Evolutionary conservation across 306 rosid species (phyloP), one percentile per base, ranked within the genome.

Genomic region (Pyrus pyrifolia): DNA sequence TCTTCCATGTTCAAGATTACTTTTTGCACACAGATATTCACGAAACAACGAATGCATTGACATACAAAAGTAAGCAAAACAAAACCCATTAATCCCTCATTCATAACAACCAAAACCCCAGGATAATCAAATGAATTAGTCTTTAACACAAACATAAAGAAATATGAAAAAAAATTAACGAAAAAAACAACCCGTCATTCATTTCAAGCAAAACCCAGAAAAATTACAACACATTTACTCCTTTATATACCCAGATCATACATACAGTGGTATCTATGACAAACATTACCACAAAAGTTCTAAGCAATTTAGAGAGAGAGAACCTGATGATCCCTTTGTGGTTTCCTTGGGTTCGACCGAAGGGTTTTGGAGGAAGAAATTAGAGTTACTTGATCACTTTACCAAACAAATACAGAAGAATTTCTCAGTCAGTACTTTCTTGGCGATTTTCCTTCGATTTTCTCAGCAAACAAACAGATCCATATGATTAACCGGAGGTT

Each of bases 171-270:
- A 11, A 27, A 29, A 11, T 0, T 4, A 60, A 22, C 8, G 40
- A 4, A 8, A 60, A 22, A 23, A 29, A 25, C 40, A 35, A 30
- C 8, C 33, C 31, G 5, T 18, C 11, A 8, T 70, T 70, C 46
- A 70, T 51, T 70, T 21, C 63, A 70, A 70, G 46, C 62, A 52
- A 71, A 71, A 71, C 75, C 51, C 64, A 55, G 14, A 33, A 33
- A 71, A n/a, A 40, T 40, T 53, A 40, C 51, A 53, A 33, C 22
- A 18, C 42, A 30, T 64, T 40, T 64, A 17, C 22, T 7, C 75
- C 8, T 31, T 6, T 27, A 21, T 19, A 33, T 11, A n/a, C 51
- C 75, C 51, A 71, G 19, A 71, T 71, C 65, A 71, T 23, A 33
- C n/a, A 51, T 29, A 60, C 18, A 60, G 14, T 25, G 45, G 11